Percentiles rank a stretch among this genome's conserved stretches.
Evolutionary conservation across 2,329 filamentous ascomycete species (phyloP).

Genomic region (Sporothrix luriei): DNA sequence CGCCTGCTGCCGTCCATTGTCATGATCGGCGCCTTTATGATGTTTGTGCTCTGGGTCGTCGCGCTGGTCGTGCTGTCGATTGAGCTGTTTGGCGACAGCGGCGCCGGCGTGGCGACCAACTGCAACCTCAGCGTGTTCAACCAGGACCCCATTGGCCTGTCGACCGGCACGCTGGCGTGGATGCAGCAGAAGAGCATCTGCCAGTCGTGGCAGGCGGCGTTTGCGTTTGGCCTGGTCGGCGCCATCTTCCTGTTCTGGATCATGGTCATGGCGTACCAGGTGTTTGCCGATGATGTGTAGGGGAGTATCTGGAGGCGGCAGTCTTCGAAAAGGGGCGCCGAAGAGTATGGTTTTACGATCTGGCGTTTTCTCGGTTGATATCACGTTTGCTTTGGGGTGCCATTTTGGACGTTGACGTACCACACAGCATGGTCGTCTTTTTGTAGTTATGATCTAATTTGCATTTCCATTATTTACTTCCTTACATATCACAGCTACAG

Average conservation of each 20-base stretch:
- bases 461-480: neutral
- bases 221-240: slow-evolving; percentile 64
- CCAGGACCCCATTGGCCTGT: slow-evolving; percentile 54
- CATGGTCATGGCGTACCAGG: slow-evolving; percentile 68
- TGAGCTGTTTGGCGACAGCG: slow-evolving; percentile 64
- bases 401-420: neutral
- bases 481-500: too few relatives aligned
- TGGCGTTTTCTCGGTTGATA: slow-evolving; percentile 11
- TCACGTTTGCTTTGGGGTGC: neutral
- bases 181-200: slow-evolving; percentile 66
- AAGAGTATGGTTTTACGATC: neutral
- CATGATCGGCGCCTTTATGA: slow-evolving; percentile 65
- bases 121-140: slow-evolving; percentile 63
- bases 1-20: slow-evolving; percentile 64
- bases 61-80: slow-evolving; percentile 64
- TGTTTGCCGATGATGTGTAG: slow-evolving; percentile 50
- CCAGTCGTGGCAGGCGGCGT: slow-evolving; percentile 66
- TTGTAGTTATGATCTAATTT: neutral
- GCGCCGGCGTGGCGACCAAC: slow-evolving; percentile 57
- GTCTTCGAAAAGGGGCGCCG: neutral
- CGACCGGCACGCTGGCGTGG: slow-evolving; percentile 61
- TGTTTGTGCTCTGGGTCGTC: slow-evolving; percentile 69
- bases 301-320: neutral
- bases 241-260: slow-evolving; percentile 66
- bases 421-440: neutral